phyloP scores from a whole-genome alignment of 73 alveolate species.

The Uronychia binucleata region DNA sequence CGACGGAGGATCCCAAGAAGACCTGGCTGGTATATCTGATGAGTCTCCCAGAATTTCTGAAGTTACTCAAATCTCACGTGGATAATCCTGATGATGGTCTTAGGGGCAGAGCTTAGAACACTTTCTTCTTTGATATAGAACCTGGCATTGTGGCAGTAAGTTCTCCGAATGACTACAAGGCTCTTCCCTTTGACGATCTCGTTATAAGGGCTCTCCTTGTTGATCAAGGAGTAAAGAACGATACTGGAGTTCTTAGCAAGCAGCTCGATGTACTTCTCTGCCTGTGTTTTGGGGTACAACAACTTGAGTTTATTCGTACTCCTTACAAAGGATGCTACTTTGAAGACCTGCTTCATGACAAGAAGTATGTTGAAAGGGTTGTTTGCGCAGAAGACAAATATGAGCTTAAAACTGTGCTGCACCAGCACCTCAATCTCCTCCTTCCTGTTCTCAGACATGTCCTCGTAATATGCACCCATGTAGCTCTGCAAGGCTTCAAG shows the following conservation, averaged over 20 bases:
- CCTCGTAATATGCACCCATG: too few relatives aligned
- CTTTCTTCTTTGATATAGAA: too few relatives aligned
- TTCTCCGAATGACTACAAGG: not conserved
- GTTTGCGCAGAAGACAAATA: not conserved
- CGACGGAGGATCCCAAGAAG: not conserved
- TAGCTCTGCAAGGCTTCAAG: too few relatives aligned
- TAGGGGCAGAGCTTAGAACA: too few relatives aligned
- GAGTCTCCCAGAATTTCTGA: not conserved
- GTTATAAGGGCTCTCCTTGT: not conserved
- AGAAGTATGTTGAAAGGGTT: not conserved
- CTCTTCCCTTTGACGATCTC: not conserved
- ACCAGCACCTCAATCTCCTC: too few relatives aligned
- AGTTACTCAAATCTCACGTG: not conserved
- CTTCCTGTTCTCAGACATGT: too few relatives aligned
- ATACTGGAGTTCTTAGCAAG: not conserved
- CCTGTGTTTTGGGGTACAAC: too few relatives aligned
- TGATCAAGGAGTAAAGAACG: not conserved
- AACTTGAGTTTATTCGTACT: too few relatives aligned
- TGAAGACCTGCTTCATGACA: too few relatives aligned
- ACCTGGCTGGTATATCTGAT: not conserved
- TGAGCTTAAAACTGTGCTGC: too few relatives aligned
- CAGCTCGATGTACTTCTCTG: too few relatives aligned
- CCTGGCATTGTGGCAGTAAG: not conserved
- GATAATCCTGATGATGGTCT: not conserved
- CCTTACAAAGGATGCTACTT: too few relatives aligned